Evolutionary conservation across 768 basidiomycete species (phyloP).

Genomic region (Tricholoma flavovirens): DNA sequence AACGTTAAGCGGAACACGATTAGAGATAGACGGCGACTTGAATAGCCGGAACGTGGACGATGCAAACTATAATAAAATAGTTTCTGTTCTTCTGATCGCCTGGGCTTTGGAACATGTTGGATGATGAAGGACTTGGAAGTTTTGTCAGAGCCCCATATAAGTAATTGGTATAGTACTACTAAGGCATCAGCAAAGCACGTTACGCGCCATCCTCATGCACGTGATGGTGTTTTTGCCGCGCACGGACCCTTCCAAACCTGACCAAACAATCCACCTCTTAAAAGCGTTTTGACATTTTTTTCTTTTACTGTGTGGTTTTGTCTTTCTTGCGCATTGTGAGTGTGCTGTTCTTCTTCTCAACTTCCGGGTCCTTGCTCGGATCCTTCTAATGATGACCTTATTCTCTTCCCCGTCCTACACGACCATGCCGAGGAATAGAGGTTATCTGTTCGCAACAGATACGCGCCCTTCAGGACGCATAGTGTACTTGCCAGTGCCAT

Average conservation of each 20-base stretch:
- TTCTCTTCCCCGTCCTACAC: constrained; percentile 92
- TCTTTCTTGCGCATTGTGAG: neutral
- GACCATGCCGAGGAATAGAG: constrained; percentile 85
- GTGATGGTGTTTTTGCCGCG: neutral
- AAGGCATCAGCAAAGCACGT: too few relatives aligned
- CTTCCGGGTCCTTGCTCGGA: constrained; percentile 1
- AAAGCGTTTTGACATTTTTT: neutral
- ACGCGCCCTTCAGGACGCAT: constrained; percentile 50
- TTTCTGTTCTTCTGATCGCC: too few relatives aligned
- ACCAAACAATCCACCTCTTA: neutral
- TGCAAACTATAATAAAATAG: too few relatives aligned
- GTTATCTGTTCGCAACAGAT: constrained; percentile 72
- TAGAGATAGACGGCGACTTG: too few relatives aligned
- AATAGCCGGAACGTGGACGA: too few relatives aligned
- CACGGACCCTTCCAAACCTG: constrained; percentile 2
- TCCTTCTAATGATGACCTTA: constrained; percentile 48
- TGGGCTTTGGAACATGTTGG: too few relatives aligned
- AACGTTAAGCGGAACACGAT: too few relatives aligned
- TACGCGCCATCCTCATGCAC: neutral
- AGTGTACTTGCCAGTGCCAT: constrained; percentile 89
- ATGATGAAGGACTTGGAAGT: too few relatives aligned
- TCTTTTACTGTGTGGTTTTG: neutral
- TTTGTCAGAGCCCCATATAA: too few relatives aligned
- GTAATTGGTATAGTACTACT: too few relatives aligned
- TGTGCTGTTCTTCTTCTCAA: neutral